Base-by-base conservation (phyloP, 768 basidiomycete species). In the Galerina marginata region DNA sequence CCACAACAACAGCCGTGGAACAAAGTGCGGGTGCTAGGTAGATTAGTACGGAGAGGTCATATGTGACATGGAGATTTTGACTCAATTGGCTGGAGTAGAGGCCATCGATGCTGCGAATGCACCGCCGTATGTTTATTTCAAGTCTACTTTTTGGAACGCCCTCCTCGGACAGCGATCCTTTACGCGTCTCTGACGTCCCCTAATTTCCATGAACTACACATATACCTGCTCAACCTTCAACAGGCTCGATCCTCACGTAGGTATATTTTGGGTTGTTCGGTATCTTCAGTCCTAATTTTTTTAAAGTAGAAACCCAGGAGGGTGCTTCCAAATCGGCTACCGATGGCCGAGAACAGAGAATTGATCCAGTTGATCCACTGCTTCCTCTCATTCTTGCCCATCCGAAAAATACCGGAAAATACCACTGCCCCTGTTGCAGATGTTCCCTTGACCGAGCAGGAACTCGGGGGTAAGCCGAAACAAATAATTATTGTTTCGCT, bases 31-130 rank as follows among this genome's bases (percentile, higher is more conserved):
- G 2, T 88, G 89, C 10, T 95, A 89, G 92, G 89, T 92, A 10
- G 91, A 91, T 58, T 93, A 90, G 92, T 90, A 93, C 68, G 92
- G 93, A 1, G 72, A 83, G 52, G 79, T 86, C 26, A 81, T 90
- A 1, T 95, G 93, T 68, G 86, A 90, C 62, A 79, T 83, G 14
- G 82, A 89, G 62, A 81, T 76, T 4, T 77, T 92, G 51, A 75
- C 77, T 20, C 80, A 77, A 39, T 74, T 92, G 20, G 84, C 79
- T 26, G 80, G 82, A 15, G 66, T 78, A n/a, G 81, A 87, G 62
- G 75, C 82, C 12, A 79, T 85, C 55, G 83, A 83, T 58, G 60
- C 79, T 16, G 51, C 62, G 50, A 59, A 67, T 54, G 62, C 63
- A 10, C 55, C 62, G 6, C 54, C 54, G 78, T 81, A 66, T 61